Evolutionary conservation across 2,329 filamentous ascomycete species (phyloP), one percentile per base, ranked within the genome.

Genomic region (Penicillium freii): DNA sequence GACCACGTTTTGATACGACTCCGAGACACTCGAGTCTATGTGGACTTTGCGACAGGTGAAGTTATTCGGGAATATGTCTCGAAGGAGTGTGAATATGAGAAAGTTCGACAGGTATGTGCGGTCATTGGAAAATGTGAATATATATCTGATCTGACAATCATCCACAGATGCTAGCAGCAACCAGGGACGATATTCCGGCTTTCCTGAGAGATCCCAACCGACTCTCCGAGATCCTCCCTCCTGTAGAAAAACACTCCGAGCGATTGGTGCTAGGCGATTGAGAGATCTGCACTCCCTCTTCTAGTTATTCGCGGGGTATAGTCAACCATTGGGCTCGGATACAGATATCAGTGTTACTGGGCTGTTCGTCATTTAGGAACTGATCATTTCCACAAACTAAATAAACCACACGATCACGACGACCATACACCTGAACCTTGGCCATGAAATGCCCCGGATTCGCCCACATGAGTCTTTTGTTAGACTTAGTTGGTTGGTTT

Each of bases 31-130:
- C 82, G 94, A 61, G 81, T 99, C 34, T 99, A 95, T 73, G 85
- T 97, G 55, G 94, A 99, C 72, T 96, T 97, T 72, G 84, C 81
- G 42, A 86, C 82, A 19, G 84, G 88, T 50, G 85, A 90, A 69
- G 88, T 97, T 31, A 87, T 96, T 31, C 82, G 93, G 61, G 93
- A 99, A 76, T 97, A 96, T 70, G 90, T 90, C 21, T 87, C 88
- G n/a, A 88, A 89, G 71, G 93, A 99, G 78, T 88, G 88, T 51
- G 82, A 78, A 52, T 97, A 95, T 72, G 87, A 88, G 29, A 85
- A 86, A 34, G 86, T 96, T 11, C 88, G 88, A 72, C 81, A 82
- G 79, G 89, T 90, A 74, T 70, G 83, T 76, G 27, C 21, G 19
- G 52, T 5, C 17, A 51, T 29, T 21, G 23, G n/a, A 29, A 42